Evolutionary conservation across 139 green algal genomes (phyloP), one percentile per base, ranked within the genome.

Genomic region (Tetradesmus lagerheimii): DNA sequence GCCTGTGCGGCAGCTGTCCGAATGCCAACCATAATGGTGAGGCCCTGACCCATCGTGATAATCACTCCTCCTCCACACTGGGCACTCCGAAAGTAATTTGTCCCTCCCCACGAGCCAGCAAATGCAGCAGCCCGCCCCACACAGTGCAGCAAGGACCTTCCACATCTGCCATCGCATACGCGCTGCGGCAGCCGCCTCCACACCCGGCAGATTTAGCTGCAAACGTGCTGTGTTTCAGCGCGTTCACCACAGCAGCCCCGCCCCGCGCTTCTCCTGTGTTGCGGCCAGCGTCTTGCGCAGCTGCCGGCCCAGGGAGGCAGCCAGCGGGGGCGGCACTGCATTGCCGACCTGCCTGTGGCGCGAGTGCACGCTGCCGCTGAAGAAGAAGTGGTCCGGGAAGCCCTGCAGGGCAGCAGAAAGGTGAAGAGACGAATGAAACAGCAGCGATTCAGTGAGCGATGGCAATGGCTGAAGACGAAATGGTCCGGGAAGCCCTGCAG

Each of bases 301-400:
- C 92, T 97, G 89, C 16, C 87, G 31, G 38, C 97, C 97, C 64
- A 99, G 94, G 9, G 97, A 94, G n/a, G 92, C 91, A 5, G 97
- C 97, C 87, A 99, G 93, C 0, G 97, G 97, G 16, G 96, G 95
- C 29, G 97, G 97, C 85, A 99, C 97, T 0, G 97, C 97, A 89
- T 99, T 99, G 87, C 97, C 97, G 5, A 99, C 96, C 92, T 99
- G 96, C 1, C 96, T 92, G 86, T 98, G 95, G 92, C 87, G 62
- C 83, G 95, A 95, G 82, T 97, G 94, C 35, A 99, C 95, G 84
- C 95, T 98, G 88, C 97, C 97, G 53, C 89, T 93, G 92, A 99
- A 98, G 35, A 86, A 86, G 93, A 96, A 97, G 38, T 89, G 81
- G 93, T 99, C 97, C 0, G 97, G 97, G 93, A 99, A 99, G 62